A percentile compares a stretch with the other conserved stretches of the same genome.
phyloP scores from a whole-genome alignment of 1,284 basidiomycete species.

The Naganishia liquefaciens region DNA sequence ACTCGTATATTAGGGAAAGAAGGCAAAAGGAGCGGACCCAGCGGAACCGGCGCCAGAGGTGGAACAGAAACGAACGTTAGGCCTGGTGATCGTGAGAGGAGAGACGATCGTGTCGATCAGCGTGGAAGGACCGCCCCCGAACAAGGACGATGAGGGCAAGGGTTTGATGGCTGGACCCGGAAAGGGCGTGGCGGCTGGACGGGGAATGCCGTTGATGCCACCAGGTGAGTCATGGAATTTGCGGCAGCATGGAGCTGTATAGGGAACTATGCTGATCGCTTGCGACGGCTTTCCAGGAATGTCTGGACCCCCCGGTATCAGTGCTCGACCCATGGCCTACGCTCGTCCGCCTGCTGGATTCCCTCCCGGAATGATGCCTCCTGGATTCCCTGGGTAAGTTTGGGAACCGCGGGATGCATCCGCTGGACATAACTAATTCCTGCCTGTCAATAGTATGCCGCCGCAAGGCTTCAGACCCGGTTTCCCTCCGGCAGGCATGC shows the following conservation, averaged over 20 bases:
- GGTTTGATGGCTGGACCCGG: slow-evolving; percentile 71
- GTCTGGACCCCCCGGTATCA: slow-evolving; percentile 63
- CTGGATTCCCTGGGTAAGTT: slow-evolving; percentile 30
- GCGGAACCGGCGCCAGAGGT: slow-evolving; percentile 70
- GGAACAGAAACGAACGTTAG: slow-evolving; percentile 94
- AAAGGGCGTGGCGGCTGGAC: slow-evolving; percentile 89
- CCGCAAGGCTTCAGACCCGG: slow-evolving; percentile 72
- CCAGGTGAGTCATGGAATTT: slow-evolving; percentile 61
- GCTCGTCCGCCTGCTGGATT: slow-evolving; percentile 58
- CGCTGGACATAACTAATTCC: neutral
- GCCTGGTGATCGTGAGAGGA: slow-evolving; percentile 92
- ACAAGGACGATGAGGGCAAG: slow-evolving; percentile 73
- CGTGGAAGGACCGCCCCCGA: slow-evolving; percentile 96
- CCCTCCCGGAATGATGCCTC: slow-evolving; percentile 67
- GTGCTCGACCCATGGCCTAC: slow-evolving; percentile 80
- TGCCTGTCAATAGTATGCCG: slow-evolving; percentile 54
- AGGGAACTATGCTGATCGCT: slow-evolving; percentile 4
- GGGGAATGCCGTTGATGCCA: slow-evolving; percentile 92
- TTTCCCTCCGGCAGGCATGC: slow-evolving; percentile 44
- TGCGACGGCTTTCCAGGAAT: slow-evolving; percentile 10
- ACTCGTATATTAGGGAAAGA: slow-evolving; percentile 47
- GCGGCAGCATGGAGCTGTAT: neutral
- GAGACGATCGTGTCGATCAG: slow-evolving; percentile 94
- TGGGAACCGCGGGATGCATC: no score
- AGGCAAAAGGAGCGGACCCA: slow-evolving; percentile 48